A percentile compares a stretch with the other conserved stretches of the same genome.
Evolutionary conservation across 352 stramenopile species (phyloP).

Genomic region (Pythium rishiriense): DNA sequence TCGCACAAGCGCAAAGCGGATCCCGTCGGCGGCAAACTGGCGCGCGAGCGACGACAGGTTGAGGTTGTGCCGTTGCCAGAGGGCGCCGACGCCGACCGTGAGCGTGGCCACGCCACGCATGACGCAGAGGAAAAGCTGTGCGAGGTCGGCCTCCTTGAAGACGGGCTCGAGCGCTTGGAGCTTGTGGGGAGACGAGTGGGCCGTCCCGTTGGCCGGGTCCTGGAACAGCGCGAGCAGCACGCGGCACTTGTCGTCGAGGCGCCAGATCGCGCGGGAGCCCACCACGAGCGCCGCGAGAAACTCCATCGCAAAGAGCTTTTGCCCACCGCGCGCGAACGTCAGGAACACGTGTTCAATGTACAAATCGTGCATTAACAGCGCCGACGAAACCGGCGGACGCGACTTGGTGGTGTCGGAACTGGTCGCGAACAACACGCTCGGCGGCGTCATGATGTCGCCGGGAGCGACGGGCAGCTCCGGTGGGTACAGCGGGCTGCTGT

Average conservation of each 20-base stretch:
- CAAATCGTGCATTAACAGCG: conserved; percentile 46
- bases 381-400: too few species aligned
- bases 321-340: conserved; percentile 35
- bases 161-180: conserved; percentile 25
- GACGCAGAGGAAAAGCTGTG: conserved; percentile 51
- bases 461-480: conserved; percentile 14
- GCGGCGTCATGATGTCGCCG: conserved; percentile 54
- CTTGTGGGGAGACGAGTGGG: too few species aligned
- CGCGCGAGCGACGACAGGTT: conserved; percentile 23
- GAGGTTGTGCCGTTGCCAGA: conserved; percentile 42
- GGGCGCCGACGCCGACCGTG: conserved; percentile 43
- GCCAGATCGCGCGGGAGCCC: conserved; percentile 64
- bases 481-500: conserved; percentile 6
- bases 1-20: conserved; percentile 12
- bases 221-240: conserved; percentile 62
- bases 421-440: conserved; percentile 11
- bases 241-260: conserved; percentile 50
- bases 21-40: conserved; percentile 24
- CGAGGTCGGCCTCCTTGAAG: conserved; percentile 59
- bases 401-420: too few species aligned
- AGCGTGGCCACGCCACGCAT: conserved; percentile 55
- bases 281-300: conserved; percentile 62
- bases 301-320: conserved; percentile 53
- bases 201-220: conserved; percentile 31
- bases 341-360: conserved; percentile 65